These are phyloP conservation scores for Chlamydomonas incerta DNA, from an alignment of 139 green algal species.

Conservation along the genomic window DNA sequence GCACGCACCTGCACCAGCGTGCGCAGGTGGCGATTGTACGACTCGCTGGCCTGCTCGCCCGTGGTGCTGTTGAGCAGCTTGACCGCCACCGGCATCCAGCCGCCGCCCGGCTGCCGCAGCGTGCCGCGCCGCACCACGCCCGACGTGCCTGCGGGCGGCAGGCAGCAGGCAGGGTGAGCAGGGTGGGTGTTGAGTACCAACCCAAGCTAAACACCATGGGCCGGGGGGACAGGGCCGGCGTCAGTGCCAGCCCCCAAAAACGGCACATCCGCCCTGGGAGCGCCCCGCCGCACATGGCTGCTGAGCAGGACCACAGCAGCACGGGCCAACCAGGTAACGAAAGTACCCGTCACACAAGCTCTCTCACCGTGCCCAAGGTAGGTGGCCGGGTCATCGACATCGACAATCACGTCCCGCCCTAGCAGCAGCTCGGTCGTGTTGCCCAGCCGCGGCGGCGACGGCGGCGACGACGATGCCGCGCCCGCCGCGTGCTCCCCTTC, in stretches of 20 bases:
- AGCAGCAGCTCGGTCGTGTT: conserved; percentile 10
- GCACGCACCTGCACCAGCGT: conserved; percentile 32
- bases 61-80: conserved; percentile 37
- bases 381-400: conserved; percentile 18
- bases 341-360: not conserved
- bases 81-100: conserved; percentile 22
- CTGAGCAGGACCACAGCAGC: too few species aligned
- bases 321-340: too few species aligned
- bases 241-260: too few species aligned
- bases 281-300: too few species aligned
- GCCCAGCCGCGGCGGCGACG: not conserved
- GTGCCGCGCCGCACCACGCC: conserved; percentile 19
- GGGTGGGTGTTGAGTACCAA: too few species aligned
- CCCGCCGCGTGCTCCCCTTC: too few species aligned
- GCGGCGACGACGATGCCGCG: too few species aligned
- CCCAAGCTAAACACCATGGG: too few species aligned
- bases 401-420: conserved; percentile 32
- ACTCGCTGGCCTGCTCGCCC: conserved; percentile 3
- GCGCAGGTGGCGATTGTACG: conserved; percentile 21
- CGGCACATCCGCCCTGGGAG: too few species aligned
- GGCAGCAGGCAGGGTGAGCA: too few species aligned
- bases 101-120: conserved; percentile 18
- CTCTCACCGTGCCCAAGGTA: conserved; percentile 32
- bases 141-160: conserved; percentile 13
- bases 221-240: too few species aligned